phyloP scores from a whole-genome alignment of 1,284 basidiomycete genomes.

The Coniferiporia sulphurascens region DNA sequence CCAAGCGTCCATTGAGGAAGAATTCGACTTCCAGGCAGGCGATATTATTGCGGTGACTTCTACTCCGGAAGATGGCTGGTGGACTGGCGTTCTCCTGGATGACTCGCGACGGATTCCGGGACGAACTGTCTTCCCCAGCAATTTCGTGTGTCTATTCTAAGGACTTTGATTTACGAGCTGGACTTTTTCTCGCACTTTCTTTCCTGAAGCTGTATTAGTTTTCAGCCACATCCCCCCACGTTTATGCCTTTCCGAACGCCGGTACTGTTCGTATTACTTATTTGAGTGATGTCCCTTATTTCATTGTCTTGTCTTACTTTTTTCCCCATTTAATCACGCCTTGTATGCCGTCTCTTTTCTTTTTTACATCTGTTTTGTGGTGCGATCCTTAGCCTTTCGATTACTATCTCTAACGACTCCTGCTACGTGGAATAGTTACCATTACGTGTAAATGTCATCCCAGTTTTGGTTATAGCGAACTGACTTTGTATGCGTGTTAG shows the following conservation, averaged over 20 bases:
- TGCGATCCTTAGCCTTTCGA: background rate
- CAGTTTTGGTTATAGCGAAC: background rate
- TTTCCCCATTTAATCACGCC: background rate
- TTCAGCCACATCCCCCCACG: background rate
- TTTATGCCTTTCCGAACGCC: background rate
- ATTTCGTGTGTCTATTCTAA: slow-evolving; percentile 77
- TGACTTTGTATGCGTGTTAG: background rate
- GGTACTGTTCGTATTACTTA: background rate
- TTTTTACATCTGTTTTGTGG: background rate
- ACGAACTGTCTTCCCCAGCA: slow-evolving; percentile 87
- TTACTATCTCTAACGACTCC: background rate
- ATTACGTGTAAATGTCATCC: background rate
- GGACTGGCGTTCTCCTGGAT: slow-evolving; percentile 83
- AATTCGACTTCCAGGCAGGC: slow-evolving; percentile 87
- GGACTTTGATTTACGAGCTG: background rate
- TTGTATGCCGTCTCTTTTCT: background rate
- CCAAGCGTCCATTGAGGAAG: slow-evolving; percentile 77
- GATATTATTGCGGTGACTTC: slow-evolving; percentile 92
- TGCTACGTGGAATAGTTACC: background rate
- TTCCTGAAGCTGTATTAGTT: background rate
- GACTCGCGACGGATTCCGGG: slow-evolving; percentile 77
- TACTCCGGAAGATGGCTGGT: slow-evolving; percentile 93
- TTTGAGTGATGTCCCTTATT: background rate
- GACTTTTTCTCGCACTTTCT: background rate
- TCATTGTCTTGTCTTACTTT: background rate